Conservation (phyloP, 1,284 basidiomycete genomes). For the Salmacisia buchloeana region DNA sequence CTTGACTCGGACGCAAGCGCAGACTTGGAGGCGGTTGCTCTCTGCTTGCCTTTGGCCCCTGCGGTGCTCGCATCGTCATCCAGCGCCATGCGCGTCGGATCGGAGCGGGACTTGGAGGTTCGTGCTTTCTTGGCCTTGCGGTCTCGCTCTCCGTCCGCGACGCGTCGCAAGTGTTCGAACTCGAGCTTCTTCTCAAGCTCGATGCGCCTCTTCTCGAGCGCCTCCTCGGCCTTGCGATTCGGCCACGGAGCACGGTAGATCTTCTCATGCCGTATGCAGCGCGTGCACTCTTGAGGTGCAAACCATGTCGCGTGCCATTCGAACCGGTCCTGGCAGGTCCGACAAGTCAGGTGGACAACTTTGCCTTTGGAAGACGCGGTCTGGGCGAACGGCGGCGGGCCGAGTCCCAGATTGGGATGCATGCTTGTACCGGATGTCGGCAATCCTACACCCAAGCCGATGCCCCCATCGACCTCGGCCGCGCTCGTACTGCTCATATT, state of each 20-base stretch:
- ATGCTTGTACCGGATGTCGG: background rate
- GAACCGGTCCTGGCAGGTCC: conserved; percentile 42
- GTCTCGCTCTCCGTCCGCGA: background rate
- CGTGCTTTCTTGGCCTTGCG: too few relatives aligned
- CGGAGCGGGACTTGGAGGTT: background rate
- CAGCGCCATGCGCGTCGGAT: background rate
- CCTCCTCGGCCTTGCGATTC: conserved; percentile 17
- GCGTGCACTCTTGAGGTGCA: conserved; percentile 46
- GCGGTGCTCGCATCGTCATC: background rate
- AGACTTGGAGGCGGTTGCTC: background rate
- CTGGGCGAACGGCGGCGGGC: background rate
- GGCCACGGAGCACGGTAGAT: conserved; percentile 50
- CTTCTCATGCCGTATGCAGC: conserved; percentile 48
- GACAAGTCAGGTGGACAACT: conserved; percentile 35
- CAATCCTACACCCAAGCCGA: background rate
- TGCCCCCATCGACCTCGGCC: background rate
- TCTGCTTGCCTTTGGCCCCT: conserved; percentile 9
- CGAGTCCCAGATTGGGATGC: background rate
- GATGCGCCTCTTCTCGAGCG: background rate
- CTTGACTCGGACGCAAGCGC: background rate
- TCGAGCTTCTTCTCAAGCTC: conserved; percentile 2
- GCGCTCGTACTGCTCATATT: background rate
- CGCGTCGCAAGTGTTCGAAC: background rate
- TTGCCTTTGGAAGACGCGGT: background rate
- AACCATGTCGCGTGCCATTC: conserved; percentile 48